phyloP scores from a whole-genome alignment of 257 asterid species.

The Lycium ferocissimum region DNA sequence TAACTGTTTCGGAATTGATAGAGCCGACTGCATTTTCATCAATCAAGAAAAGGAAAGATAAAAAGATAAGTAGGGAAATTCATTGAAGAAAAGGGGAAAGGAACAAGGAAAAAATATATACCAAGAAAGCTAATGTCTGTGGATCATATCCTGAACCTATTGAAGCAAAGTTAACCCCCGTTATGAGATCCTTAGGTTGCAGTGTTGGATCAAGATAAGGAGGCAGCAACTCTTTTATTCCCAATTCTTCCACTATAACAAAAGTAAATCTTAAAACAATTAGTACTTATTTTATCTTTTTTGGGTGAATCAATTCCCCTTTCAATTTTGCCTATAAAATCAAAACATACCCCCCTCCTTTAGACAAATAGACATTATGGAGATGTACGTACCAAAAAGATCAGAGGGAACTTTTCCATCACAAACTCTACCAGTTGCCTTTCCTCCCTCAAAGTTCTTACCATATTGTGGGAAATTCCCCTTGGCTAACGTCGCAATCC shows the following conservation, averaged over 20 bases:
- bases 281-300: no score
- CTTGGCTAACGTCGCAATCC: constrained; percentile 40
- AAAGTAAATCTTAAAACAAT: no score
- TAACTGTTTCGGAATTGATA: constrained; percentile 35
- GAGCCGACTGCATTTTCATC: constrained; percentile 27
- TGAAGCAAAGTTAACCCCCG: constrained; percentile 73
- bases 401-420: constrained; percentile 70
- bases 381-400: constrained; percentile 46
- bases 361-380: no score
- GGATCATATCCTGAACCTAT: constrained; percentile 72
- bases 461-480: constrained; percentile 61
- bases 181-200: constrained; percentile 58
- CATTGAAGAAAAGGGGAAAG: background rate
- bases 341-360: no score
- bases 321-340: no score
- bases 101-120: constrained; percentile 5
- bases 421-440: constrained; percentile 61
- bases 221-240: constrained; percentile 53
- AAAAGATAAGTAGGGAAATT: background rate
- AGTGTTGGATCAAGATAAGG: constrained; percentile 61
- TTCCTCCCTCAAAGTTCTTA: constrained; percentile 56
- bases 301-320: no score
- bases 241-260: constrained; percentile 56
- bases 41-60: background rate
- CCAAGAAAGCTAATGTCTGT: constrained; percentile 50